Conservation (phyloP, 148 eudicot genomes). For the Rhododendron ovatum region DNA sequence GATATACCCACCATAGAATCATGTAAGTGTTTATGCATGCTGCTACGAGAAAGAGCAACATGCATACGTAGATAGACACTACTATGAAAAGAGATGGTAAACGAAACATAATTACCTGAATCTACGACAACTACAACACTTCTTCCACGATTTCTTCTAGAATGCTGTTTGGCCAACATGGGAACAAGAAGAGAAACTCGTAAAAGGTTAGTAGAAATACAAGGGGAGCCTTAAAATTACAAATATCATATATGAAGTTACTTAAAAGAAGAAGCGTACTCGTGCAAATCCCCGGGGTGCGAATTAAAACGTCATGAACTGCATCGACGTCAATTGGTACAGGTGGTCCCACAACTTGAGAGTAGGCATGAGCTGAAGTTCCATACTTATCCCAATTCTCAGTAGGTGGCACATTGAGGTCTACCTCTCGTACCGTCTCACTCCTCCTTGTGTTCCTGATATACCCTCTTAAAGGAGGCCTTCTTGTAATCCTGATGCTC, state of each 20-base stretch:
- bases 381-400: constrained; percentile 40
- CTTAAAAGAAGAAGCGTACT: constrained; percentile 30
- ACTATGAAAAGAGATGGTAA: neutral
- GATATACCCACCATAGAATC: neutral
- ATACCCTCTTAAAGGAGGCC: constrained; percentile 20
- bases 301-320: constrained; percentile 33
- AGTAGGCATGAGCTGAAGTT: constrained; percentile 22
- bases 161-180: constrained; percentile 59
- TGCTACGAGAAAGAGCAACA: neutral
- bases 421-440: constrained; percentile 45
- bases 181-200: neutral
- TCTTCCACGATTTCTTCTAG: constrained; percentile 22
- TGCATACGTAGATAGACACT: neutral
- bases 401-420: constrained; percentile 51
- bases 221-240: neutral
- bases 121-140: constrained; percentile 63
- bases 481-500: constrained; percentile 28
- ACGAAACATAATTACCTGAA: constrained; percentile 31
- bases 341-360: constrained; percentile 24
- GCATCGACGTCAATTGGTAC: constrained; percentile 71
- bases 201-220: neutral
- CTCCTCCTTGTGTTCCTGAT: constrained; percentile 34
- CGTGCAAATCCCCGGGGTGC: constrained; percentile 8
- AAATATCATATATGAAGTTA: neutral
- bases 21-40: neutral